Evolutionary conservation across 441 rosid genomes (phyloP), one percentile per base, ranked within the genome.

Genomic region (Lepidium campestre): DNA sequence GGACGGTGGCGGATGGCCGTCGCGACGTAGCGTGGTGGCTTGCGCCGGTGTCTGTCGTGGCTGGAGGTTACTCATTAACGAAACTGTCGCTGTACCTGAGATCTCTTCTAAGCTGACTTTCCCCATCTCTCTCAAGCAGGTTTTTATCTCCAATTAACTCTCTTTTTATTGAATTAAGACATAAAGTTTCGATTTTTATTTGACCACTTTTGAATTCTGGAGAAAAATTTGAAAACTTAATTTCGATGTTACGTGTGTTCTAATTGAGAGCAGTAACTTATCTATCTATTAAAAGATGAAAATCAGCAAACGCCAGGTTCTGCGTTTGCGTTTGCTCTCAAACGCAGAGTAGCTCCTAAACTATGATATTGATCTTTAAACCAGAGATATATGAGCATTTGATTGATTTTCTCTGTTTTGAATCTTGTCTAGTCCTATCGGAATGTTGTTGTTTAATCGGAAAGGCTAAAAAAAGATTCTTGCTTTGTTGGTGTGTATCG

Each of bases 51-150:
- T 87, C 15, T 85, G 93, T 65, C 70, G 83, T 55, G 67, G 76
- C 42, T 87, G 90, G 90, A 62, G 90, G 10, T 25, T 50, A 48
- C 77, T 85, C 55, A 78, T 79, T 67, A 81, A 80, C 52, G 86
- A 81, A 55, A 77, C 80, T 15, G 93, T 87, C 68, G 50, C 54
- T 49, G 77, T 80, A 6, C 90, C 88, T 13, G 81, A 85, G 68
- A 62, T 81, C 56, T 82, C 88, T 2, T 83, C 85, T 17, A 80
- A 71, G 48, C 67, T 87, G 67, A 85, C 88, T 37, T 87, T 87
- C 39, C 93, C 90, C 34, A 75, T 87, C 80, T 83, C 90, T 15
- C 77, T 83, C 62, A 87, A 85, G 62, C 90, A 87, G 90, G 93
- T 74, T 40, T 13, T 7, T 49, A 11, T 36, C 10, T 13, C 32